Percentiles rank a stretch among this genome's conserved stretches.
These are phyloP conservation scores for Linum usitatissimum DNA, from an alignment of 345 rosid genomes.

Conservation along the genomic window DNA sequence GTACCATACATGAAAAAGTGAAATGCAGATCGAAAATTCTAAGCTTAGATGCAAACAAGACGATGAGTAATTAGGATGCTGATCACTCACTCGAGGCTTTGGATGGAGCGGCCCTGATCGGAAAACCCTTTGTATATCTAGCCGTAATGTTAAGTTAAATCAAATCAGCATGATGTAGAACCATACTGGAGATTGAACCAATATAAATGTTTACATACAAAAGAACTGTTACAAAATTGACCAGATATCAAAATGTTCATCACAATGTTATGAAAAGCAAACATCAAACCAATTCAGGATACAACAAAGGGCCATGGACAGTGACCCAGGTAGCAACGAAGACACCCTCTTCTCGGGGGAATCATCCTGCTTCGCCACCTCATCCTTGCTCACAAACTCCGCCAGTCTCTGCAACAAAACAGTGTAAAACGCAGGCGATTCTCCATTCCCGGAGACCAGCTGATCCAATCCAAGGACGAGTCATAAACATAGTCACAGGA, in stretches of 20 bases:
- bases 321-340: conserved; percentile 75
- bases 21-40: neutral
- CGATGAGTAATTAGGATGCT: neutral
- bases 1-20: conserved; percentile 7
- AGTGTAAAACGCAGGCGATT: conserved; percentile 42
- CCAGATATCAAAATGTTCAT: neutral
- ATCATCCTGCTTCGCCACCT: conserved; percentile 29
- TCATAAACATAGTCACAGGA: conserved; percentile 72
- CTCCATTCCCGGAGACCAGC: conserved; percentile 29
- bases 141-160: conserved; percentile 16
- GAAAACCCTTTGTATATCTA: conserved; percentile 77
- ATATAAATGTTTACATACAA: no score
- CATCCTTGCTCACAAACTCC: conserved; percentile 56
- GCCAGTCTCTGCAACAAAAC: conserved; percentile 52
- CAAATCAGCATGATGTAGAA: conserved; percentile 23
- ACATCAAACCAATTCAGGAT: conserved; percentile 34
- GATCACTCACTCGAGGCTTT: conserved; percentile 65
- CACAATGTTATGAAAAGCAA: conserved; percentile 5
- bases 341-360: conserved; percentile 32
- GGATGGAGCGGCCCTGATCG: conserved; percentile 77
- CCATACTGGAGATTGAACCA: neutral
- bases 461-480: conserved; percentile 36
- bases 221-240: neutral
- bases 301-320: conserved; percentile 97
- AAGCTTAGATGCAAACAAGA: neutral